A percentile compares a stretch with the other conserved stretches of the same genome.
Evolutionary conservation across 805 yeast species (phyloP).

Genomic region (Metschnikowia reukaufii): DNA sequence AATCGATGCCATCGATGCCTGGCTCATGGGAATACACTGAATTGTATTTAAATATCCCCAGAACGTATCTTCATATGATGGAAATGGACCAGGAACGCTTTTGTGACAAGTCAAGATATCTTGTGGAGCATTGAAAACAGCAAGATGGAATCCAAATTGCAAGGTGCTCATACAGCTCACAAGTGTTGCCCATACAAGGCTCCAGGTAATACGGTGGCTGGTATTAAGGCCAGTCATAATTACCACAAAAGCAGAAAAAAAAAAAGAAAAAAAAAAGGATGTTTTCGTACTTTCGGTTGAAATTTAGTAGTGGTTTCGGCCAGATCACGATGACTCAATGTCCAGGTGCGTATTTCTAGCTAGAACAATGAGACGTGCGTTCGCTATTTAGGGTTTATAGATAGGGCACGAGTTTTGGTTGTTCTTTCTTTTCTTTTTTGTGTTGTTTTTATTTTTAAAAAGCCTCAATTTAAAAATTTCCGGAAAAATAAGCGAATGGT

Average conservation of each 20-base stretch:
- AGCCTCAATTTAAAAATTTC: too few species aligned
- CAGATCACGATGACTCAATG: neutral
- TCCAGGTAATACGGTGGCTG: slow-evolving; percentile 24
- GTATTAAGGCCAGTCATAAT: slow-evolving; percentile 14
- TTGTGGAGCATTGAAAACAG: slow-evolving; percentile 39
- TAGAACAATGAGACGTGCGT: neutral
- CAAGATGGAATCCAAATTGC: slow-evolving; percentile 41
- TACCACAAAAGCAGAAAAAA: too few species aligned
- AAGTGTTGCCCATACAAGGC: slow-evolving; percentile 37
- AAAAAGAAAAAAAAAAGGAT: too few species aligned
- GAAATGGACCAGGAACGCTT: slow-evolving; percentile 15
- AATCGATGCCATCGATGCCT: slow-evolving; percentile 24
- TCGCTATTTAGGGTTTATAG: neutral
- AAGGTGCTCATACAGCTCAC: slow-evolving; percentile 36
- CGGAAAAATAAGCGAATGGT: too few species aligned
- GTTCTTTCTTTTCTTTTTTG: too few species aligned
- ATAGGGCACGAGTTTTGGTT: too few species aligned
- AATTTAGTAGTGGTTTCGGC: neutral
- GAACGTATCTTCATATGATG: slow-evolving; percentile 24
- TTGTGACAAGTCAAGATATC: slow-evolving; percentile 28
- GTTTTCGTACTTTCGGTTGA: too few species aligned
- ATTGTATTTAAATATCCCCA: slow-evolving; percentile 26
- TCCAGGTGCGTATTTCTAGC: neutral
- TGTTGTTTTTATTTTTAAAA: too few species aligned
- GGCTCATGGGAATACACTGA: slow-evolving; percentile 33